Percentiles rank a stretch among this genome's conserved stretches.
Conservation (phyloP, 441 rosid genomes). For the Gossypium trilobum region DNA sequence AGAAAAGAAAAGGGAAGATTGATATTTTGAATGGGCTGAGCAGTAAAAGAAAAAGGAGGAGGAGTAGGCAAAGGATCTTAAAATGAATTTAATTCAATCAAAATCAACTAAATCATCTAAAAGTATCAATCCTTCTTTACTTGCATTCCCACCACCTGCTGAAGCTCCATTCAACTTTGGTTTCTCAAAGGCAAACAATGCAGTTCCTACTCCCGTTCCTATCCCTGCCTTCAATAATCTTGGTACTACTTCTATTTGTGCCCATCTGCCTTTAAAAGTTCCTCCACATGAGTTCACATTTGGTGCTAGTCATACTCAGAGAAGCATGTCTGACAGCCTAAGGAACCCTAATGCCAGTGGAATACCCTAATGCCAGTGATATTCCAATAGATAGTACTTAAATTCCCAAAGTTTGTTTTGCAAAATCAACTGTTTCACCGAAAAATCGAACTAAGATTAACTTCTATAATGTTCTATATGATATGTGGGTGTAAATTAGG, state of each 20-base stretch:
- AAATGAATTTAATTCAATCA: too few relatives aligned
- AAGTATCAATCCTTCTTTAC: slow-evolving; percentile 19
- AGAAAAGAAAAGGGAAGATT: too few relatives aligned
- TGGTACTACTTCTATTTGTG: slow-evolving; percentile 49
- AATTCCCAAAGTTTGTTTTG: not conserved
- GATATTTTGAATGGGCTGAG: too few relatives aligned
- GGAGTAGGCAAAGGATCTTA: not conserved
- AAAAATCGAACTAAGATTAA: too few relatives aligned
- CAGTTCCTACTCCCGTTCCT: slow-evolving; percentile 25
- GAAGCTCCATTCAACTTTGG: slow-evolving; percentile 40
- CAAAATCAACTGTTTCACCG: too few relatives aligned
- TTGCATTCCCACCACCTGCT: slow-evolving; percentile 19
- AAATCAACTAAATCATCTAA: slow-evolving; percentile 14
- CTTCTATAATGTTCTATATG: too few relatives aligned
- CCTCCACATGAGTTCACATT: slow-evolving; percentile 55
- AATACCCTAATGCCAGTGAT: slow-evolving; percentile 36
- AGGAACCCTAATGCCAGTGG: slow-evolving; percentile 34
- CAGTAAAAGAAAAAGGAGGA: too few relatives aligned
- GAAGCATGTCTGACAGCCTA: slow-evolving; percentile 16
- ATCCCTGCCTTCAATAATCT: slow-evolving; percentile 37
- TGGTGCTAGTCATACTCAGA: slow-evolving; percentile 41
- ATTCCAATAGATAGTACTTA: slow-evolving; percentile 58
- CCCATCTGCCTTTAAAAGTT: slow-evolving; percentile 30
- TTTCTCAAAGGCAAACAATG: slow-evolving; percentile 37
- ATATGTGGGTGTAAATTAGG: too few relatives aligned